phyloP scores from a whole-genome alignment of 768 basidiomycete species.

The Daedalea quercina region DNA sequence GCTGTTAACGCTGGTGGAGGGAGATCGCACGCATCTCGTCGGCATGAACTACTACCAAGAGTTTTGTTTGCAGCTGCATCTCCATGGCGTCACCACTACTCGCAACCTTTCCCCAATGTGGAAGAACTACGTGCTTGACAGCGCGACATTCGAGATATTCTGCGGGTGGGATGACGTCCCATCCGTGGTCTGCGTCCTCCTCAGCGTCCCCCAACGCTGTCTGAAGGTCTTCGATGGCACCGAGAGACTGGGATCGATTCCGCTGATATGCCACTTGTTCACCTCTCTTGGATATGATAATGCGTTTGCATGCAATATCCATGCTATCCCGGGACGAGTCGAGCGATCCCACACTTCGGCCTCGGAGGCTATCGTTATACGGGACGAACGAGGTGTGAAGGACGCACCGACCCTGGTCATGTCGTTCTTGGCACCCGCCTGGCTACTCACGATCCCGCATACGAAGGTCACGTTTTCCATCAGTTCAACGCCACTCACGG shows the following conservation, averaged over 20 bases:
- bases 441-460: constrained; percentile 10
- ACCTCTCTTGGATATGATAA: background rate
- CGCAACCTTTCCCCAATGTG: constrained; percentile 4
- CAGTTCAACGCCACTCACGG: background rate
- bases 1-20: constrained; percentile 23
- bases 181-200: constrained; percentile 29
- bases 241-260: background rate
- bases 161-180: constrained; percentile 24
- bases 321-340: background rate
- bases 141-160: background rate
- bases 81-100: constrained; percentile 31
- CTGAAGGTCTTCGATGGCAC: background rate
- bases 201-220: constrained; percentile 28
- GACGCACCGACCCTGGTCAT: constrained; percentile 12
- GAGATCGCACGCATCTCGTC: constrained; percentile 20
- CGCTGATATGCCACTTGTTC: background rate
- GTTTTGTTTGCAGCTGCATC: constrained; percentile 36
- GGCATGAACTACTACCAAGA: constrained; percentile 37
- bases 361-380: background rate
- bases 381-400: background rate
- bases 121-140: constrained; percentile 7
- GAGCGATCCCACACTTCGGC: background rate
- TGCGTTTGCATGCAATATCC: background rate
- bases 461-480: constrained; percentile 9
- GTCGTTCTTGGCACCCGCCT: constrained; percentile 22